Base-by-base conservation (phyloP, 108 stramenopile genomes). In the Chaetoceros tenuissimus region DNA sequence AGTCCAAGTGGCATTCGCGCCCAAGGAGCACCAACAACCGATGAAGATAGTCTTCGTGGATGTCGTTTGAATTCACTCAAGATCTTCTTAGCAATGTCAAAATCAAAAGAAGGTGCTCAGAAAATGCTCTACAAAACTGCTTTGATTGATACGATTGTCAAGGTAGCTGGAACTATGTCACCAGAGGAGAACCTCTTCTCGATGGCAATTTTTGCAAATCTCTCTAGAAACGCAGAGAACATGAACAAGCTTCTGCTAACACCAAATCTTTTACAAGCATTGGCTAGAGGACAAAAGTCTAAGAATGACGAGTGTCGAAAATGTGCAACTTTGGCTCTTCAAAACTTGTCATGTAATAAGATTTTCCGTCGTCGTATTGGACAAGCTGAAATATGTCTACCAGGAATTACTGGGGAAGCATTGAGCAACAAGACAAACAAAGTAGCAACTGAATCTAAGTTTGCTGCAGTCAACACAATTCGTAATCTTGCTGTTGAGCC, bases 401-500 rank as follows among this genome's bases (percentile, higher is more conserved):
- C 50, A 31, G 55, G 31, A 23, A 20, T 72, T 26, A 67, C 66
- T 20, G 63, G 63, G 25, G 50, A 51, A 1, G 66, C 66, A 0
- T 67, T 72, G 28, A n/a, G n/a, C n/a, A 67, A 63, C 22, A 55
- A 61, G 44, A 60, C 63, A 21, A 18, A 20, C 40, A 60, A 40
- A 40, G 5, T 13, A 5, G 13, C 34, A 13, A 13, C 60, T 10
- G 71, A 72, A 45, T 56, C 62, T 24, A 66, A 72, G 49, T 19
- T 68, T 28, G 62, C 60, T 62, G 71, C 71, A 2, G 24, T 72
- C 44, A 48, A 72, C 44, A 68, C 71, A 19, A 53, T 72, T 27
- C 67, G 67, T 46, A 67, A 72, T 52, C 31, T 72, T 31, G 63
- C 66, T 30, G 71, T 67, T 25, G 71, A 72, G 51, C 71, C 71